A percentile compares a stretch with the other conserved stretches of the same genome.
These are phyloP conservation scores for Crucibulum cyathiforme DNA, from an alignment of 1,284 basidiomycete genomes.

Conservation along the genomic window DNA sequence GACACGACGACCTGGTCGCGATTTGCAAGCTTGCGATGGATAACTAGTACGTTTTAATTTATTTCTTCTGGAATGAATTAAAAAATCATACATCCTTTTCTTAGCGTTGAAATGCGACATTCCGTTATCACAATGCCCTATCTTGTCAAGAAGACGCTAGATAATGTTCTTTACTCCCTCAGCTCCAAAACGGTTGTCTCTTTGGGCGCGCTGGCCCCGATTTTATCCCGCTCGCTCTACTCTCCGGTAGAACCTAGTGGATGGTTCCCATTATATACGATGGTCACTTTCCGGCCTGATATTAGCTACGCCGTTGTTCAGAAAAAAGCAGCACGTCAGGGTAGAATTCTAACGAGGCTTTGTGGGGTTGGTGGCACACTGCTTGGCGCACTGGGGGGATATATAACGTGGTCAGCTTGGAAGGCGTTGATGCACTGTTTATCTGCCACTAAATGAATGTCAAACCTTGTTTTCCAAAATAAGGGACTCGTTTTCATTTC, in stretches of 20 bases:
- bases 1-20: constrained; percentile 88
- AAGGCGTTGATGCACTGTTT: constrained; percentile 29
- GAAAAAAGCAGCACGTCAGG: constrained; percentile 67
- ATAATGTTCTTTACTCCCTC: constrained; percentile 74
- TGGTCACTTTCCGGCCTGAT: constrained; percentile 97
- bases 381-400: constrained; percentile 49
- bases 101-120: constrained; percentile 93
- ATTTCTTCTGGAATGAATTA: constrained; percentile 11
- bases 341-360: constrained; percentile 49
- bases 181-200: constrained; percentile 54
- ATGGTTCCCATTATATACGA: constrained; percentile 94
- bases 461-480: constrained; percentile 43
- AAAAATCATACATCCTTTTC: constrained; percentile 16
- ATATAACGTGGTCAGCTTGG: constrained; percentile 35
- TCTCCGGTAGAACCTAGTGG: constrained; percentile 62
- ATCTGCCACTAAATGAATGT: constrained; percentile 33
- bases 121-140: constrained; percentile 85
- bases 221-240: constrained; percentile 58
- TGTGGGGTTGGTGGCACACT: constrained; percentile 53
- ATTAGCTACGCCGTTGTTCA: constrained; percentile 84
- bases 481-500: constrained; percentile 22
- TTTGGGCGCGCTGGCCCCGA: constrained; percentile 46
- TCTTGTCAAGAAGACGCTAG: constrained; percentile 82
- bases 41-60: constrained; percentile 81
- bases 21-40: constrained; percentile 92